phyloP scores from a whole-genome alignment of 2,329 filamentous ascomycete genomes.

The Ophiobolus disseminans region DNA sequence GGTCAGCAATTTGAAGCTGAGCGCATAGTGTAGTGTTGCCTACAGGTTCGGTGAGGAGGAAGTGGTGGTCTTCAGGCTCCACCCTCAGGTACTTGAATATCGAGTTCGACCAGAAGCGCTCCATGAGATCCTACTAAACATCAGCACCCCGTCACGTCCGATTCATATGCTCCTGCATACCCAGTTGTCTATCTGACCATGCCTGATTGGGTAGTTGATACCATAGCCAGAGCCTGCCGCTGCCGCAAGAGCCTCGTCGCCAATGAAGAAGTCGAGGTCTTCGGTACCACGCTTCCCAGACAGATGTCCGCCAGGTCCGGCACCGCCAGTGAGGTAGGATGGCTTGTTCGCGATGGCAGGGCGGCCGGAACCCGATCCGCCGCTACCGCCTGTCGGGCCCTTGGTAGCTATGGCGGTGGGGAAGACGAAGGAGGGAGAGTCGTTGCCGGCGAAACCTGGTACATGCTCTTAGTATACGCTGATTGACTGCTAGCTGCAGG shows the following conservation, averaged over 20 bases:
- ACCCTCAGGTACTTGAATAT: constrained; percentile 99
- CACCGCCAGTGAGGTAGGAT: constrained; percentile 89
- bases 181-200: constrained; percentile 99
- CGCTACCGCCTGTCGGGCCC: constrained; percentile 71
- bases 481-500: background rate
- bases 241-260: constrained; percentile 90
- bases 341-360: constrained; percentile 94
- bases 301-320: constrained; percentile 81
- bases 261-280: constrained; percentile 98
- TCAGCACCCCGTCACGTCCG: constrained; percentile 15
- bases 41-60: constrained; percentile 96
- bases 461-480: constrained; percentile 44
- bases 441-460: constrained; percentile 95
- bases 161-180: constrained; percentile 56
- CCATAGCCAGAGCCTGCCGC: constrained; percentile 89
- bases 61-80: constrained; percentile 98
- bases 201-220: constrained; percentile 95
- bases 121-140: constrained; percentile 84
- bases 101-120: constrained; percentile 99
- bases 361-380: constrained; percentile 82
- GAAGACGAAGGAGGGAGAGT: constrained; percentile 98
- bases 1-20: constrained; percentile 17
- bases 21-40: constrained; percentile 39
- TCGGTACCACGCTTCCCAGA: constrained; percentile 94
- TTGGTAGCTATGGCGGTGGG: constrained; percentile 98